Evolutionary conservation across 352 stramenopile genomes (phyloP).

Genomic region (Lagenidium sp.): DNA sequence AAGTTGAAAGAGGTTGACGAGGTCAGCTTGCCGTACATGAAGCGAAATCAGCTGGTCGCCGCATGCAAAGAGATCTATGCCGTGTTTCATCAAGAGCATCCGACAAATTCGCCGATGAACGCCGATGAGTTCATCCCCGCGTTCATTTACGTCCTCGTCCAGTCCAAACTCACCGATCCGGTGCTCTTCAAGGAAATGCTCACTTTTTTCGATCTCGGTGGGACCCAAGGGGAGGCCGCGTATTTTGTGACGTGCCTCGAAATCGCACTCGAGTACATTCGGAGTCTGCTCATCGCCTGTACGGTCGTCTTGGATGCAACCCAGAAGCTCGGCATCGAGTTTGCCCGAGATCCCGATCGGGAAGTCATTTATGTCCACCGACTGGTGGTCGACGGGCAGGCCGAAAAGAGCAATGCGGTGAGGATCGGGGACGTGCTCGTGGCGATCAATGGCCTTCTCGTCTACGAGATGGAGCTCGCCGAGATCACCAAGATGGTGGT

Average conservation of each 20-base stretch:
- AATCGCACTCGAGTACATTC: conserved; percentile 85
- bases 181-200: conserved; percentile 74
- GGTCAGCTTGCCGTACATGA: conserved; percentile 75
- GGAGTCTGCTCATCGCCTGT: conserved; percentile 72
- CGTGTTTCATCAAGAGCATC: conserved; percentile 63
- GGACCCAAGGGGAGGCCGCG: conserved; percentile 63
- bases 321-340: conserved; percentile 70
- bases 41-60: conserved; percentile 59
- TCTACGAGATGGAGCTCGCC: conserved; percentile 71
- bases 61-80: conserved; percentile 82
- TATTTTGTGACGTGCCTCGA: conserved; percentile 86
- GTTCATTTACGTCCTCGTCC: conserved; percentile 85
- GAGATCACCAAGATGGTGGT: conserved; percentile 72
- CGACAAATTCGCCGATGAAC: conserved; percentile 65
- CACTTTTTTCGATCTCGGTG: conserved; percentile 63
- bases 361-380: conserved; percentile 53
- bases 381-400: conserved; percentile 48
- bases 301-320: conserved; percentile 65
- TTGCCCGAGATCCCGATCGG: conserved; percentile 34
- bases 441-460: conserved; percentile 67
- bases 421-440: conserved; percentile 64
- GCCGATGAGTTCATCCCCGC: conserved; percentile 82
- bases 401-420: conserved; percentile 48
- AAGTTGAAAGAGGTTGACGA: conserved; percentile 75
- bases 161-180: conserved; percentile 55